Percentiles rank a stretch among this genome's conserved stretches.
Evolutionary conservation across 495 filamentous ascomycete genomes (phyloP).

Genomic region (Lophium mytilinum): DNA sequence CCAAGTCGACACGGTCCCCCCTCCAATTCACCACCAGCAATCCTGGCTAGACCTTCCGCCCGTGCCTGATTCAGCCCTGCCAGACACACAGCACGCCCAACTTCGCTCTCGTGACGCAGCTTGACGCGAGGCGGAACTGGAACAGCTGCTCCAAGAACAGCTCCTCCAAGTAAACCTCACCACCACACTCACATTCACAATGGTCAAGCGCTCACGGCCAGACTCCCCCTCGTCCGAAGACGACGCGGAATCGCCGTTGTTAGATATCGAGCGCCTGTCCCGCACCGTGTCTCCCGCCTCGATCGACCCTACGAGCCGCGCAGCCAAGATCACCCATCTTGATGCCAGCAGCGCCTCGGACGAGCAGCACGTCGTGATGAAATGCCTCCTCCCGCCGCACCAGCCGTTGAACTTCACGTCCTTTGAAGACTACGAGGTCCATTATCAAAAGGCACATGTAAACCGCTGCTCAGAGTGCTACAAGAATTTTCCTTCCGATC

Average conservation of each 20-base stretch:
- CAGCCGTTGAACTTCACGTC: conserved; percentile 59
- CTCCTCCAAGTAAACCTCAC: conserved; percentile 1
- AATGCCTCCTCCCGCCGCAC: conserved; percentile 75
- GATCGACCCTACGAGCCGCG: background rate
- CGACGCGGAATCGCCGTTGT: conserved; percentile 7
- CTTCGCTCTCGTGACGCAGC: background rate
- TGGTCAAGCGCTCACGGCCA: conserved; percentile 56
- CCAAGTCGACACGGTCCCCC: no score
- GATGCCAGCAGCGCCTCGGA: conserved; percentile 4
- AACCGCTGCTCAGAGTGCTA: conserved; percentile 78
- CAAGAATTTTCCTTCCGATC: conserved; percentile 46
- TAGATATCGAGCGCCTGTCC: background rate
- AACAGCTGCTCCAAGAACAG: background rate
- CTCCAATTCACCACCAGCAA: no score
- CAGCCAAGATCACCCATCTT: conserved; percentile 22
- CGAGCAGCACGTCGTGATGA: conserved; percentile 40
- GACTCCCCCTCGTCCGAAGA: conserved; percentile 33
- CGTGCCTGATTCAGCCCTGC: background rate
- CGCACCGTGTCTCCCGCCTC: conserved; percentile 1
- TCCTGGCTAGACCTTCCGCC: background rate
- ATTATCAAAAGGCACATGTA: conserved; percentile 72
- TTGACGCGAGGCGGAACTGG: background rate
- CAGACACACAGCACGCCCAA: background rate
- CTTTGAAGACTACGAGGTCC: conserved; percentile 77
- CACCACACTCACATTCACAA: conserved; percentile 30